These are phyloP conservation scores for Actinomucor elegans DNA, from an alignment of 371 early-diverging fungal species.

Conservation along the genomic window DNA sequence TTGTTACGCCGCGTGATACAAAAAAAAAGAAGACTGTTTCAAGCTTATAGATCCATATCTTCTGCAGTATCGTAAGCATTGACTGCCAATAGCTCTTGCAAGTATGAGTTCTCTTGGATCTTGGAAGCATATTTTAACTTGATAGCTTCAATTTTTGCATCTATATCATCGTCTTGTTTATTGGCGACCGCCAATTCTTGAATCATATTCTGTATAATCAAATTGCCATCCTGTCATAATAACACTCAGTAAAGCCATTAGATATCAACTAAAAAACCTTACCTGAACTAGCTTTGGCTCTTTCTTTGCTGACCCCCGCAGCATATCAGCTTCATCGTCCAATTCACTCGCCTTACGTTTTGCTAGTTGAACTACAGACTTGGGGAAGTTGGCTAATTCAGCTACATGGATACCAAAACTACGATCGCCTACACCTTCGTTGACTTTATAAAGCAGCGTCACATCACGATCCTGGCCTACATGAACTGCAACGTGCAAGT, in stretches of 20 bases:
- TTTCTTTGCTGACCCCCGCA: neutral
- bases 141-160: conserved; percentile 33
- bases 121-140: conserved; percentile 36
- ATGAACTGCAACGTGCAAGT: conserved; percentile 85
- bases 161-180: conserved; percentile 35
- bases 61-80: neutral
- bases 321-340: conserved; percentile 54
- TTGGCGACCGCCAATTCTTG: conserved; percentile 36
- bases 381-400: conserved; percentile 93
- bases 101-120: conserved; percentile 52
- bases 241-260: too few species aligned
- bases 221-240: neutral
- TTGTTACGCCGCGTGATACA: too few species aligned
- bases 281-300: neutral
- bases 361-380: conserved; percentile 77
- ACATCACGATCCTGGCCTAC: conserved; percentile 63
- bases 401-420: conserved; percentile 99
- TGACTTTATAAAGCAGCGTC: conserved; percentile 88
- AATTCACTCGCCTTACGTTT: conserved; percentile 87
- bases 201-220: conserved; percentile 21
- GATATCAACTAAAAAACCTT: too few species aligned
- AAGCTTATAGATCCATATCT: neutral
- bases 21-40: too few species aligned
- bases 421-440: conserved; percentile 89
- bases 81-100: conserved; percentile 23